A percentile compares a stretch with the other conserved stretches of the same genome.
Conservation (phyloP, 345 rosid species). For the Lumnitzera racemosa region DNA sequence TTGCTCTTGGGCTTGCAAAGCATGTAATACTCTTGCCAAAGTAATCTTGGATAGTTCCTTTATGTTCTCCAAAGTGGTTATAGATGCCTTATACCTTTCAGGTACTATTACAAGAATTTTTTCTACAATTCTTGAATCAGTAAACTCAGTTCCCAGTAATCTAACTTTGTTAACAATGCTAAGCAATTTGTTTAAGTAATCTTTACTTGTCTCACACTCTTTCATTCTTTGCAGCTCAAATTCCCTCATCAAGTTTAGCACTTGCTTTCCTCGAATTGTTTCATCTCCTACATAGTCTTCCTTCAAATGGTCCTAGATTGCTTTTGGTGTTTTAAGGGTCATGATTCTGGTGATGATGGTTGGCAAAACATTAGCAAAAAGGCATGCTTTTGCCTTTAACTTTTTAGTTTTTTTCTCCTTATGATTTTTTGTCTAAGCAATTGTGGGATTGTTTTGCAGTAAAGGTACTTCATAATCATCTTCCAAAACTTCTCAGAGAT, state of each 20-base stretch:
- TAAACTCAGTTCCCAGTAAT: not conserved
- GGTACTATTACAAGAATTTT: not conserved
- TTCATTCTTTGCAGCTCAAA: conserved; percentile 2
- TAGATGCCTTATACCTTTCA: not conserved
- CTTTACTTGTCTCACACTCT: not conserved
- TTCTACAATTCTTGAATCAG: not conserved
- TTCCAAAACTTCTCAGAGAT: too few species aligned
- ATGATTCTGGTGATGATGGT: not conserved
- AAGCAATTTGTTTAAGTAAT: not conserved
- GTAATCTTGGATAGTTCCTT: not conserved
- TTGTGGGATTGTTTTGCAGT: too few species aligned
- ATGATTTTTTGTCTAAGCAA: too few species aligned
- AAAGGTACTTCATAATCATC: too few species aligned
- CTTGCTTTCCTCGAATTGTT: not conserved
- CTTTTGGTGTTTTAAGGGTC: not conserved
- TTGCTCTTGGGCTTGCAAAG: not conserved
- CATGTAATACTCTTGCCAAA: not conserved
- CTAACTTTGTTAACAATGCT: not conserved
- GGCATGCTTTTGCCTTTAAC: too few species aligned
- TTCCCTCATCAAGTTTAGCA: not conserved
- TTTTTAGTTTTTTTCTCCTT: too few species aligned
- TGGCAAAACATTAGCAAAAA: too few species aligned
- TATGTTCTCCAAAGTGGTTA: not conserved
- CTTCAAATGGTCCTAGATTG: not conserved
- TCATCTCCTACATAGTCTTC: not conserved